Conservation (phyloP, 2,329 filamentous ascomycete genomes). For the Ceratocystiopsis minuta region DNA sequence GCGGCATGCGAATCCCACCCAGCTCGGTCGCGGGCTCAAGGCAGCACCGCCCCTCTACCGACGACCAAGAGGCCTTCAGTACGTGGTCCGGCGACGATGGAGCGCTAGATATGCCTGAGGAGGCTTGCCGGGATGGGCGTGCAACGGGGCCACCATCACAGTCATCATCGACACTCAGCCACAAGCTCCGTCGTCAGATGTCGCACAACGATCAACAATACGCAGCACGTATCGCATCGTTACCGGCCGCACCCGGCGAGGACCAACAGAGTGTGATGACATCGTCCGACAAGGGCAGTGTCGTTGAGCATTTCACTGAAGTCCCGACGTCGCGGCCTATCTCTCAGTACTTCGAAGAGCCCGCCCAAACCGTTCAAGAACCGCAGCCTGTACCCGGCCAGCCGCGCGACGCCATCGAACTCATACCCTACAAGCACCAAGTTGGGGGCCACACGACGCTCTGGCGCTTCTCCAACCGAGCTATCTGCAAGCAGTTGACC, state of each 20-base stretch:
- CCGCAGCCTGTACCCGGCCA: slow-evolving; percentile 32
- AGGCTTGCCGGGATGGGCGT: too few relatives aligned
- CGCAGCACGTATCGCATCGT: slow-evolving; percentile 3
- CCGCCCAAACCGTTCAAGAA: slow-evolving; percentile 21
- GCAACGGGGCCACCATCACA: too few relatives aligned
- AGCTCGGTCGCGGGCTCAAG: slow-evolving; percentile 7
- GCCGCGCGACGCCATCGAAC: slow-evolving; percentile 77
- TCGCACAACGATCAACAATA: slow-evolving; percentile 6
- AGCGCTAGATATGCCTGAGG: too few relatives aligned
- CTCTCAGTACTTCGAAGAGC: slow-evolving; percentile 27
- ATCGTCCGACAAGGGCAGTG: slow-evolving; percentile 15
- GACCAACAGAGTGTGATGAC: background rate
- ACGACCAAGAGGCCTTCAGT: slow-evolving; percentile 16
- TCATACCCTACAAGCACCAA: slow-evolving; percentile 94
- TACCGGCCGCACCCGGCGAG: background rate
- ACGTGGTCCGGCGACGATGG: slow-evolving; percentile 23
- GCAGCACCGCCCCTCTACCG: slow-evolving; percentile 1
- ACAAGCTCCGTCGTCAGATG: slow-evolving; percentile 4
- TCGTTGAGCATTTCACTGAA: background rate
- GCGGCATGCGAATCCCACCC: too few relatives aligned
- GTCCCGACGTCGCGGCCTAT: slow-evolving; percentile 17
- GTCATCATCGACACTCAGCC: background rate
- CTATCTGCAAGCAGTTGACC: slow-evolving; percentile 95
- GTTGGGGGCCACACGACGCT: slow-evolving; percentile 93
- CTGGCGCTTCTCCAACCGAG: slow-evolving; percentile 85